These are phyloP conservation scores for Coniochaeta ligniaria DNA, from an alignment of 2,329 filamentous ascomycete genomes.

Conservation along the genomic window DNA sequence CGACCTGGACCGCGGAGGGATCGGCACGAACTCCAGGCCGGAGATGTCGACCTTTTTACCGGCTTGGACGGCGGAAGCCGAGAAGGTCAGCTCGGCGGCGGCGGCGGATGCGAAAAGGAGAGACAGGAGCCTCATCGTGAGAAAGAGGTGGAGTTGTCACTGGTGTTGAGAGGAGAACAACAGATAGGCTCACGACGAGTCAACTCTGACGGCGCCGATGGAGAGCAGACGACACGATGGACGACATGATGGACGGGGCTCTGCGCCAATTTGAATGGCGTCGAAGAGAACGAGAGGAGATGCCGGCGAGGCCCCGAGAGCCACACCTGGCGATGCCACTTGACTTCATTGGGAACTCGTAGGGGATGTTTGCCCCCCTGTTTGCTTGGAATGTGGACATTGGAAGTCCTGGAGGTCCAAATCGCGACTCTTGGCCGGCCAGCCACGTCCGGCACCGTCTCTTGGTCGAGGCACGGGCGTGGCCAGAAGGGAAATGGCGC, in stretches of 20 bases:
- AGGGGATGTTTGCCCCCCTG: background rate
- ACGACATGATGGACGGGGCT: background rate
- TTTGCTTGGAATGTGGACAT: constrained; percentile 1
- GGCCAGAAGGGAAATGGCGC: background rate
- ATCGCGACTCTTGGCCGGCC: background rate
- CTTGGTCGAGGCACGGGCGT: background rate
- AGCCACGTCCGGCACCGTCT: background rate
- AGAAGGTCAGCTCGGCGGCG: constrained; percentile 11
- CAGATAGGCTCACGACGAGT: constrained; percentile 4
- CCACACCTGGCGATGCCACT: background rate
- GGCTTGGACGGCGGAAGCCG: constrained; percentile 8
- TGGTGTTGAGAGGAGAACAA: background rate
- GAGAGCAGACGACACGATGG: background rate
- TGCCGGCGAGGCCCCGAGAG: constrained; percentile 1
- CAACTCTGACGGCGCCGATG: background rate
- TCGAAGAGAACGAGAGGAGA: background rate
- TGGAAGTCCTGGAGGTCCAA: background rate
- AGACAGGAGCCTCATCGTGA: constrained; percentile 1
- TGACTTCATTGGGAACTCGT: background rate
- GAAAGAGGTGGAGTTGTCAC: background rate
- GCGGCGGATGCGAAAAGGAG: constrained; percentile 3
- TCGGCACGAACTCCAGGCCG: constrained; percentile 8
- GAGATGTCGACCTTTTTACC: constrained; percentile 9
- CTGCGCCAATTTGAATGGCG: background rate
- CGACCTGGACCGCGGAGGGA: constrained; percentile 9